Conservation (phyloP, 805 yeast species). For the Kodamaea neixiangensis region DNA sequence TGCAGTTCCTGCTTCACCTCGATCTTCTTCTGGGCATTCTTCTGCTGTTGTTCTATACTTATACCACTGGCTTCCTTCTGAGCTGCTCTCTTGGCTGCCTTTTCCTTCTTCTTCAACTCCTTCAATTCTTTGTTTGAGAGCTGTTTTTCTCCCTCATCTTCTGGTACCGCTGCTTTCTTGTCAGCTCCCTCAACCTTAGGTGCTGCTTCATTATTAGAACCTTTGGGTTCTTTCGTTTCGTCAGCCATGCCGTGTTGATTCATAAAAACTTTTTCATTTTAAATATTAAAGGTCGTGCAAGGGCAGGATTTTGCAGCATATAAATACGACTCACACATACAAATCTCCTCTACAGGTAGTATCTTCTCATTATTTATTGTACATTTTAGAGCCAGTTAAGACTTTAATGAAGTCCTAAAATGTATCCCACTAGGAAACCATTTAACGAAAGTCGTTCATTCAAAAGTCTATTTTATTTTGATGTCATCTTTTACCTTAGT, state of each 20-base stretch:
- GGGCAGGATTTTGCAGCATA: background rate
- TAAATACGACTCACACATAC: too few relatives aligned
- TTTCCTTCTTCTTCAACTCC: slow-evolving; percentile 83
- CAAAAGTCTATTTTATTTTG: background rate
- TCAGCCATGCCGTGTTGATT: background rate
- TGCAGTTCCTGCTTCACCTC: slow-evolving; percentile 42
- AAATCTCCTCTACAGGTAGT: background rate
- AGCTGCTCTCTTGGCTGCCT: slow-evolving; percentile 91
- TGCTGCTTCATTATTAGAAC: background rate
- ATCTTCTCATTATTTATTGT: background rate
- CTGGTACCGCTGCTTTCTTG: background rate
- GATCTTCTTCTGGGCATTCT: slow-evolving; percentile 43
- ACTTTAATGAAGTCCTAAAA: background rate
- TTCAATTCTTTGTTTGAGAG: slow-evolving; percentile 80
- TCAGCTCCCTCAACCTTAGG: background rate
- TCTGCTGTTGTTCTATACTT: slow-evolving; percentile 46
- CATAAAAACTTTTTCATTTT: background rate
- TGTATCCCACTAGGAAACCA: background rate
- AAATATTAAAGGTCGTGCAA: background rate
- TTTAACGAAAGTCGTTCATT: background rate
- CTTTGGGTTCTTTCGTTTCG: background rate
- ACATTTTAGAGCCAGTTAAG: background rate
- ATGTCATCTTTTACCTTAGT: background rate
- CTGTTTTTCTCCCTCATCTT: slow-evolving; percentile 12
- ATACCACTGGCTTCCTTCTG: slow-evolving; percentile 70